A percentile compares a stretch with the other conserved stretches of the same genome.
Conservation (phyloP, 192 early-diverging fungal species). For the Entomortierella chlamydospora region DNA sequence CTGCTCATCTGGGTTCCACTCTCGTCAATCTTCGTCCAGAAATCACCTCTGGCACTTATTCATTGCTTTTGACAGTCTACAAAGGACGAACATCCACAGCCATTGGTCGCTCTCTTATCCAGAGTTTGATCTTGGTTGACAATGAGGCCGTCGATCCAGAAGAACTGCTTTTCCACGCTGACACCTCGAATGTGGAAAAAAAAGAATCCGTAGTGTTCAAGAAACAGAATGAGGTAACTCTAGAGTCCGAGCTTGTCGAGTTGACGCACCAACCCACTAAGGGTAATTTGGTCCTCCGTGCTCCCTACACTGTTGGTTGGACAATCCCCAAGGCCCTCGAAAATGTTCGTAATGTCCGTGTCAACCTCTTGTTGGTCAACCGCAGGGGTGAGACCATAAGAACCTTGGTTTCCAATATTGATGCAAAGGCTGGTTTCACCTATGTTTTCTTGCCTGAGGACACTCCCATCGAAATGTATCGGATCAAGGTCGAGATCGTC, state of each 20-base stretch:
- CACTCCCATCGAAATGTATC: slow-evolving; percentile 22
- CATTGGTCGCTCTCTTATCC: slow-evolving; percentile 35
- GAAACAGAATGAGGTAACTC: slow-evolving; percentile 9
- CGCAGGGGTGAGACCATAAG: slow-evolving; percentile 8
- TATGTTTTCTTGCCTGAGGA: slow-evolving; percentile 47
- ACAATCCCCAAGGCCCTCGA: slow-evolving; percentile 48
- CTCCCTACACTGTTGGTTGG: slow-evolving; percentile 53
- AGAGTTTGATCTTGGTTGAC: slow-evolving; percentile 32
- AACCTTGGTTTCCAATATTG: slow-evolving; percentile 34
- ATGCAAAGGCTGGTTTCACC: slow-evolving; percentile 40
- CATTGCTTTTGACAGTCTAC: slow-evolving; percentile 43
- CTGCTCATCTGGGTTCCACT: slow-evolving; percentile 25
- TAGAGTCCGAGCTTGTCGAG: slow-evolving; percentile 21
- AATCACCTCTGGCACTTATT: slow-evolving; percentile 35
- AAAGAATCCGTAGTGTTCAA: not conserved
- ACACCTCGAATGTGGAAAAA: not conserved
- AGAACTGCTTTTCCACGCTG: not conserved
- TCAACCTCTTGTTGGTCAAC: slow-evolving; percentile 41
- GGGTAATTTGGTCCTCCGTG: slow-evolving; percentile 36
- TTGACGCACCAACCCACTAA: slow-evolving; percentile 44
- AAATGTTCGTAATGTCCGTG: slow-evolving; percentile 28
- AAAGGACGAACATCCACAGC: slow-evolving; percentile 48
- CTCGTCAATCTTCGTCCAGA: slow-evolving; percentile 33
- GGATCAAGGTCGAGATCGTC: slow-evolving; percentile 52
- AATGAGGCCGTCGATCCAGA: slow-evolving; percentile 31